Evolutionary conservation across 2,329 filamentous ascomycete genomes (phyloP), one percentile per base, ranked within the genome.

Genomic region (Xylaria sp.): DNA sequence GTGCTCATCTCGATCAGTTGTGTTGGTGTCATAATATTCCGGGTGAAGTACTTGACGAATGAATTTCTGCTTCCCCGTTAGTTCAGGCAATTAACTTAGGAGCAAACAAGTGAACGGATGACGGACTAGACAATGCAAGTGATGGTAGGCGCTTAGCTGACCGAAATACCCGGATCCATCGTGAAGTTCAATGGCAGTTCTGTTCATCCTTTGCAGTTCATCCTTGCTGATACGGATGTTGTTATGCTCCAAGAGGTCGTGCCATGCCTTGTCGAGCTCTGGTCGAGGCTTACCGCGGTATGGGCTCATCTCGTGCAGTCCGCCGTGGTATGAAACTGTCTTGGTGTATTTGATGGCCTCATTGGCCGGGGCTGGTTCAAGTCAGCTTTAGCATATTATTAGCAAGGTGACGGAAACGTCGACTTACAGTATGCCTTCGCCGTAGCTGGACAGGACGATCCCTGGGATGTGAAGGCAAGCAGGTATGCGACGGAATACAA

Each of bases 231-330:
- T 12, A 17, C 48, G 48, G 19, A 51, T 24, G 21, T 51, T 51
- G 12, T 51, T 27, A 21, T 51, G 19, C 21, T 51, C 48, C 9
- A 51, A 51, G 21, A 51, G 48, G 24, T 30, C 21, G 7, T 12
- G n/a, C 48, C 48, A 51, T 51, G 48, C 48, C 48, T 51, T 14
- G 48, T 51, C 48, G 8, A 51, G 21, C 21, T 51, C 48, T 19
- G 48, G 48, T 12, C 48, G 19, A 17, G 48, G 48, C 48, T 51
- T 21, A 7, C 48, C 48, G 19, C 21, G 19, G 21, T 51, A 51
- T 9, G 21, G 21, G 48, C 19, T 47, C 45, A 19, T 19, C 17
- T 19, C 45, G 17, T 47, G 45, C 6, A 47, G 17, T 19, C 45
- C 45, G n/a, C 45, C 45, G 19, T 47, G 45, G 45, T 47, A 47